Base-by-base conservation (phyloP, 2,329 filamentous ascomycete genomes). In the Tympanopsis confertula region DNA sequence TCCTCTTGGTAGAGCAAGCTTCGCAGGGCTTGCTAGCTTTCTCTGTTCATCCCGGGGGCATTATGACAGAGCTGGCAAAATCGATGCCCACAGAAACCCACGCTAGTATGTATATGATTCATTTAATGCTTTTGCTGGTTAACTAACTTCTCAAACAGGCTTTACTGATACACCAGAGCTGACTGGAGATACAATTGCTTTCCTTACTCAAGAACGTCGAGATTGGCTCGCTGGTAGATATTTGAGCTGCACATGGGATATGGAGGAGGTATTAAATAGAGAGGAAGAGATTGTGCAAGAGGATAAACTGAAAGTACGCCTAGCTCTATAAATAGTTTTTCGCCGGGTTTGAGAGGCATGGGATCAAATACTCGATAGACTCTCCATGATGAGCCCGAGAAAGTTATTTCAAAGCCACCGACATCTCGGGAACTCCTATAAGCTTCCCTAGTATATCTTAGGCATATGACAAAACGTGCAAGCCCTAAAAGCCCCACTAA, bases 41-140 rank as follows among this genome's bases (percentile, higher is more conserved):
- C 43, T 47, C 45, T 19, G 49, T 68, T 5, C 62, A 69, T 47
- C 65, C 65, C 1, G 64, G 57, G 7, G 60, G 56, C 14, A 48
- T 66, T 3, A 35, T 42, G 15, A 67, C 63, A 3, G 58, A 10
- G 24, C n/a, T 28, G 24, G 24, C 24, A 28, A 28, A 10, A 10
- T n/a, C 10, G 10, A 28, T 28, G 24, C 24, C 24, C 24, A 10
- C 24, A 10, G 24, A 10, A 28, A 10, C n/a, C 10, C 10, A 10
- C 24, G 24, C 10, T 28, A n/a, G 24, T 28, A 28, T 28, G 24
- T 28, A 10, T 28, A n/a, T 10, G 10, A 10, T 28, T 28, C 24
- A 28, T 28, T 10, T 10, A 10, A 10, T 28, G 24, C 24, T 10
- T n/a, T 10, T 28, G n/a, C n/a, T 10, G 10, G 10, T n/a, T 28